phyloP scores from a whole-genome alignment of 73 alveolate species.

The Blepharisma japonicum region DNA sequence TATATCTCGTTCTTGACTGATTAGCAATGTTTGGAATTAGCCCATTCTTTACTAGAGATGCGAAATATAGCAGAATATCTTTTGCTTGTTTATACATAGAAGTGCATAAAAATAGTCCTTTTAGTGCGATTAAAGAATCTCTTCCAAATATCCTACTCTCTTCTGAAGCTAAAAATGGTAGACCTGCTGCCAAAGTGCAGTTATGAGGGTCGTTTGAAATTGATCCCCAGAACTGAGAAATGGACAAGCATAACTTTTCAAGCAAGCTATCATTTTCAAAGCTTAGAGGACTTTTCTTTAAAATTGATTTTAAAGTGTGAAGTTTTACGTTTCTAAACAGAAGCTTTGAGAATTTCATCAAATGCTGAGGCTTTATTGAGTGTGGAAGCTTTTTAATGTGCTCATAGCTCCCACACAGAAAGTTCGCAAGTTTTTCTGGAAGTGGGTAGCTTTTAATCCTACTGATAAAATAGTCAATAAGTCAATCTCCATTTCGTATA shows the following conservation, averaged over 20 bases:
- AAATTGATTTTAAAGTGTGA: constrained; percentile 68
- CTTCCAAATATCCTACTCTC: constrained; percentile 97
- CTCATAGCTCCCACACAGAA: not conserved
- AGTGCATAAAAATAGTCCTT: constrained; percentile 84
- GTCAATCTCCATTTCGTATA: constrained; percentile 95
- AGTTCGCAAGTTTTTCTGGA: not conserved
- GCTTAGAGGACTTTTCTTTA: not conserved
- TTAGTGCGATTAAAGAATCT: constrained; percentile 94
- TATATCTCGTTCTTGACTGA: constrained; percentile 83
- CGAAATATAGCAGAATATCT: constrained; percentile 77
- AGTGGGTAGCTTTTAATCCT: constrained; percentile 38
- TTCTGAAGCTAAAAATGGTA: constrained; percentile 95
- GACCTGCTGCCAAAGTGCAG: constrained; percentile 87
- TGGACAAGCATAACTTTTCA: not conserved
- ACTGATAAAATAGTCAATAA: constrained; percentile 72
- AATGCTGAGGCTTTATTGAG: not conserved
- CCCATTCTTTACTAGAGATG: constrained; percentile 92
- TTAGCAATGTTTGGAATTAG: constrained; percentile 88
- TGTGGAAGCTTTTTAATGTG: not conserved
- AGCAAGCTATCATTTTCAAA: not conserved
- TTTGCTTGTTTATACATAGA: constrained; percentile 82
- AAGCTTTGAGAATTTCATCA: constrained; percentile 5
- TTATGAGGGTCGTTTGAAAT: constrained; percentile 30
- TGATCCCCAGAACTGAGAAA: constrained; percentile 44
- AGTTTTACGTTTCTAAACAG: not conserved